Conservation (phyloP, 73 alveolate genomes). For the Paramecium primaurelia region DNA sequence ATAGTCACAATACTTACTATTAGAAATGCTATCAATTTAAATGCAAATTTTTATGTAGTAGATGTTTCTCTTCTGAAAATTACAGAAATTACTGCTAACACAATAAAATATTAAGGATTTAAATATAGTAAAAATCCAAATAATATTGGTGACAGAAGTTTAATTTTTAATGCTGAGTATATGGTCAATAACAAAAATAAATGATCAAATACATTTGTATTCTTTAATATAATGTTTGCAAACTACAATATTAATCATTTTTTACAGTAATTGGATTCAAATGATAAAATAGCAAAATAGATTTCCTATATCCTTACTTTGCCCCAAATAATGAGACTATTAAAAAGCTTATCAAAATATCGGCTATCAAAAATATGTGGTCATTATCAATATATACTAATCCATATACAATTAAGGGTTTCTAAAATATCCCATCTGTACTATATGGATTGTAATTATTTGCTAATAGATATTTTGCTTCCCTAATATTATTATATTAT, state of each 20-base stretch:
- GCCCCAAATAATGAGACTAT: background rate
- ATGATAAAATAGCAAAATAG: constrained; percentile 5
- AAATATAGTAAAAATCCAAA: constrained; percentile 34
- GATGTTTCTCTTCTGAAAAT: background rate
- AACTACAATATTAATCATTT: background rate
- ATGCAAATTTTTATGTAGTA: background rate
- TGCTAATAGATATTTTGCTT: background rate
- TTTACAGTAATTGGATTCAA: constrained; percentile 24
- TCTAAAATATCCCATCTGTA: constrained; percentile 5
- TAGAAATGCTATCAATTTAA: background rate
- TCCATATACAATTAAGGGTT: background rate
- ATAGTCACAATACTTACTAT: background rate
- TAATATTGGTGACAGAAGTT: background rate
- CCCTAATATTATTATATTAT: background rate
- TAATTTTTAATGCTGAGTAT: background rate
- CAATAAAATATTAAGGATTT: constrained; percentile 9
- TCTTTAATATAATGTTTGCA: background rate
- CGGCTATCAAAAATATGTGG: background rate
- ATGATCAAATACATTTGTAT: constrained; percentile 10
- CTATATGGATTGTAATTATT: constrained; percentile 10
- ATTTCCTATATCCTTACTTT: background rate
- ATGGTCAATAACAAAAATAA: background rate
- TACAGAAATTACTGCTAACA: background rate
- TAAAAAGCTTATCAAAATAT: background rate
- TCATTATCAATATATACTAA: background rate